Base-by-base conservation (phyloP, 176 grass and related monocot species). In the Aegilops longissima region DNA sequence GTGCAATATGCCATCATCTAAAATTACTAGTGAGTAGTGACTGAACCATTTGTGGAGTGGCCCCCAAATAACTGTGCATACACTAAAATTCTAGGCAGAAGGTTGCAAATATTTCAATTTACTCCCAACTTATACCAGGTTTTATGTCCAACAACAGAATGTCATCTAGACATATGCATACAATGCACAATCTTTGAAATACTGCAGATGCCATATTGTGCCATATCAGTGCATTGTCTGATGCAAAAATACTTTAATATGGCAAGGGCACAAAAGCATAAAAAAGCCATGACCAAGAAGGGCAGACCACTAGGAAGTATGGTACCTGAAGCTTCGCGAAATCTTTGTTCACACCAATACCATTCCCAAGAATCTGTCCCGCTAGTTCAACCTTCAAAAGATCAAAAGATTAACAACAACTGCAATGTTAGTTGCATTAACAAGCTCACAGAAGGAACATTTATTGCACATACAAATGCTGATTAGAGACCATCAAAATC, bases 281-380 rank as follows among this genome's bases (percentile, higher is more conserved):
- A 29, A 23, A 59, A 83, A n/a, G 73, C 17, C 42, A 85, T 1
- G 0, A 21, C 61, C 42, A 52, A 82, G 72, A 85, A 62, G 30
- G 29, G 16, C n/a, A 76, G 30, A 67, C 67, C 29, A 86, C 11
- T 45, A 59, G 24, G 74, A 75, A 83, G 65, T 25, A 87, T 65
- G 51, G 31, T 80, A 94, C 92, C 92, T 91, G 80, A 91, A 94
- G 92, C 87, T 91, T 91, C 5, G 89, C 89, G 27, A 81, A 73
- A 70, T 94, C 92, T 84, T 52, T 87, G 80, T 86, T 88, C 7
- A 80, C 86, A 89, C 80, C 89, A 91, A 84, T 25, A 9, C 92
- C 92, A 13, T 67, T 89, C 72, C 92, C 92, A 51, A 94, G 77
- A 87, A 94, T 87, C 24, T 89, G 84, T 91, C 92, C 92, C 61